These are phyloP conservation scores for Strobilomyces confusus DNA, from an alignment of 768 basidiomycete species.

Conservation along the genomic window DNA sequence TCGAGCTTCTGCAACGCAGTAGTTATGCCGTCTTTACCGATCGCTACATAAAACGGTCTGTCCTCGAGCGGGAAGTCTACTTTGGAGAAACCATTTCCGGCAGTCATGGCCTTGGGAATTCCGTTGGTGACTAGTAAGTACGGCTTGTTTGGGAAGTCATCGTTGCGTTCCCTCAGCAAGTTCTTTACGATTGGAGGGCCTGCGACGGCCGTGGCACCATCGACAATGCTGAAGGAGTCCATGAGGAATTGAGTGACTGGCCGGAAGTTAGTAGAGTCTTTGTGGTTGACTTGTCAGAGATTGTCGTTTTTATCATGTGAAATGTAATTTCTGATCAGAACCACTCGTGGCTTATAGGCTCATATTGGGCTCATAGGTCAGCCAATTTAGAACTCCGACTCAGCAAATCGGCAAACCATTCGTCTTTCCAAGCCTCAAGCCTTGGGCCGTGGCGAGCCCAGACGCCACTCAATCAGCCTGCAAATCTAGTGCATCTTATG, in stretches of 20 bases:
- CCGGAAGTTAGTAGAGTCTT: too few species aligned
- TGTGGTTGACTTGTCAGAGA: too few species aligned
- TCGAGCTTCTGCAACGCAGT: conserved; percentile 70
- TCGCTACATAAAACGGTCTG: conserved; percentile 67
- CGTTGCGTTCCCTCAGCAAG: conserved; percentile 16
- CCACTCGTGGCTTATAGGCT: too few species aligned
- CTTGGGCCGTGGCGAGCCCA: too few species aligned
- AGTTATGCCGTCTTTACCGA: conserved; percentile 63
- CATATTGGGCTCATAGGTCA: too few species aligned
- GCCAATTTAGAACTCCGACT: too few species aligned
- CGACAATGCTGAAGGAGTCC: conserved; percentile 37
- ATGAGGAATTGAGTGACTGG: conserved; percentile 7
- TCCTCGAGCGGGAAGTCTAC: conserved; percentile 51
- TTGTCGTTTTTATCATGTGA: too few species aligned
- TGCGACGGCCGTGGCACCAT: conserved; percentile 44
- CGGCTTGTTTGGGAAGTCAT: conserved; percentile 22
- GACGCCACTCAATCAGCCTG: neutral
- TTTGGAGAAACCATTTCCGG: conserved; percentile 40
- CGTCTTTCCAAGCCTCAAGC: too few species aligned
- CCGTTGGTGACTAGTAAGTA: conserved; percentile 8
- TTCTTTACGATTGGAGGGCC: conserved; percentile 30
- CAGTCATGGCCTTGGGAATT: conserved; percentile 10
- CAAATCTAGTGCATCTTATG: conserved; percentile 22
- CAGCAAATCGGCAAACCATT: too few species aligned
- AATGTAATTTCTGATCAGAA: too few species aligned